Conservation (phyloP, 2,329 filamentous ascomycete genomes). For the Neonectria magnoliae region DNA sequence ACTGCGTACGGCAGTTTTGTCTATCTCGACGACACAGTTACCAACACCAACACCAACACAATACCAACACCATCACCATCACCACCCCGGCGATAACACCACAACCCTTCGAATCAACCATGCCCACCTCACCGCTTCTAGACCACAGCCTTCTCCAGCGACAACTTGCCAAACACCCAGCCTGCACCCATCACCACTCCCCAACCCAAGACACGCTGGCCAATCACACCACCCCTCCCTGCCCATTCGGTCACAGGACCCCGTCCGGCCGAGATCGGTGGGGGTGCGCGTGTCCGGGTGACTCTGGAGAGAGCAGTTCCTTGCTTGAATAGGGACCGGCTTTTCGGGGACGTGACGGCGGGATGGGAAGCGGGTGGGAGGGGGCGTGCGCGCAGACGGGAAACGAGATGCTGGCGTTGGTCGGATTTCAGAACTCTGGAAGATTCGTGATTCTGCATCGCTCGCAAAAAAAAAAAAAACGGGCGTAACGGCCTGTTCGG, state of each 20-base stretch:
- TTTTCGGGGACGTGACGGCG: slow-evolving; percentile 4
- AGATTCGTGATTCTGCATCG: background rate
- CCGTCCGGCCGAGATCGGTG: background rate
- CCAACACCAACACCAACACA: background rate
- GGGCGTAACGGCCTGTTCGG: background rate
- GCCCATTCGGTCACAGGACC: background rate
- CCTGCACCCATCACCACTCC: background rate
- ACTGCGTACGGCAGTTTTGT: background rate
- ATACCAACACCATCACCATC: background rate
- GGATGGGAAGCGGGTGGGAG: slow-evolving; percentile 19
- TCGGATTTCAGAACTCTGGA: background rate
- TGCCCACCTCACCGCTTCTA: background rate
- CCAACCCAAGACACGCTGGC: background rate
- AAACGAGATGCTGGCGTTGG: background rate
- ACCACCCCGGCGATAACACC: background rate
- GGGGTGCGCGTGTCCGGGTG: background rate
- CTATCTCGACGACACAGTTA: slow-evolving; percentile 1
- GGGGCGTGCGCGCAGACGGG: slow-evolving; percentile 23
- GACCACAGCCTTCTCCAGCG: background rate
- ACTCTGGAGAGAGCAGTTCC: background rate
- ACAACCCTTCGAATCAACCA: background rate
- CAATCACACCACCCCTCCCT: background rate
- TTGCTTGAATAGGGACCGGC: background rate
- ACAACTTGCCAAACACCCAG: background rate
- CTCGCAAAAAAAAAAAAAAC: background rate